A percentile compares a stretch with the other conserved stretches of the same genome.
phyloP scores from a whole-genome alignment of 805 yeast genomes.

The Ogataea salicorniae region DNA sequence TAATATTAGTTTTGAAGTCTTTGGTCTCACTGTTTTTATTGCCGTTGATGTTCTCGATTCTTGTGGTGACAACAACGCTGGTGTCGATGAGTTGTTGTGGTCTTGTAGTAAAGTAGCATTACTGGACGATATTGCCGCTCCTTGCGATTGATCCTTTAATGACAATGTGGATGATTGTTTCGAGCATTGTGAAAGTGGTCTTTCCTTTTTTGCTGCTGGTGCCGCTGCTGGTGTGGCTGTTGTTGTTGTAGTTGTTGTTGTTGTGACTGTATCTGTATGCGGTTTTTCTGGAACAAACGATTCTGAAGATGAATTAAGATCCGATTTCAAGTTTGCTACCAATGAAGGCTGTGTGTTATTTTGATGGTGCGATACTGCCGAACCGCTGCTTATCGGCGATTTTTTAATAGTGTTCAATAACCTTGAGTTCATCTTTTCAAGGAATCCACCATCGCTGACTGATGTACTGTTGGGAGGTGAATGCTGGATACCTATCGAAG shows the following conservation, averaged over 20 bases:
- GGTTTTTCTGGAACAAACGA: too few relatives aligned
- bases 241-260: background rate
- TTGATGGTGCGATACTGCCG: background rate
- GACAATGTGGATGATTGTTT: background rate
- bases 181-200: too few relatives aligned
- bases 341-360: background rate
- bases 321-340: background rate
- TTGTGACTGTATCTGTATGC: background rate
- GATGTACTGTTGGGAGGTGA: conserved; percentile 3
- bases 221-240: background rate
- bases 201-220: background rate
- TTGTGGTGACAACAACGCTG: background rate
- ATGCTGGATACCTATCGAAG: conserved; percentile 7
- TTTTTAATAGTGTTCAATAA: conserved; percentile 8
- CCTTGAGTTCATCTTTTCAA: conserved; percentile 18
- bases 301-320: too few relatives aligned
- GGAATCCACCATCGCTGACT: conserved; percentile 10
- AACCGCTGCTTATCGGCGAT: too few relatives aligned
- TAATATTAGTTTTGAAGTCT: background rate
- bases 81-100: background rate
- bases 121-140: too few relatives aligned
- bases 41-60: background rate
- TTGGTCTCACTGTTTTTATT: background rate
- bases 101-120: too few relatives aligned
- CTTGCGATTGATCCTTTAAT: too few relatives aligned